Evolutionary conservation across 352 stramenopile species (phyloP), one percentile per base, ranked within the genome.

Genomic region (Phytophthora aleatoria): DNA sequence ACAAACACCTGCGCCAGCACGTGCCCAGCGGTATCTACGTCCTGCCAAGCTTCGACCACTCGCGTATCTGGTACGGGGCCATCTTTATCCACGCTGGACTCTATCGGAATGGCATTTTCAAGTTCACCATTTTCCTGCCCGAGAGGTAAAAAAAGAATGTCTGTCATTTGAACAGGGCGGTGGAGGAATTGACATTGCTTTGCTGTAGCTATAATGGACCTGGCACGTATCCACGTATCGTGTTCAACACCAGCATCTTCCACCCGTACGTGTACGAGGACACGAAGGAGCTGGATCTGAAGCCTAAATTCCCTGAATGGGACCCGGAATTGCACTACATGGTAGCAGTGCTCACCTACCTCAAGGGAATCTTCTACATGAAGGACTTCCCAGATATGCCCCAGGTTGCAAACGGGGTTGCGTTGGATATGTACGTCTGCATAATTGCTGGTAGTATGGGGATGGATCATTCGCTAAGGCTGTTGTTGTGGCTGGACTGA

Each of bases 361-460:
- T 99, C 44, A 99, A 99, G 76, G 97, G 96, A 59, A 97, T 99
- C 60, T 99, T 99, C 83, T 99, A 98, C 81, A 92, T 97, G 74
- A 98, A 98, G 69, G 91, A 97, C 54, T 98, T 98, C 57, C 69
- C 80, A 15, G 59, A 75, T 36, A 50, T 68, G 31, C 50, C 57
- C 7, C 66, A 71, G 31, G 79, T 90, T 15, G 92, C 94, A 10
- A 98, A 99, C 63, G 61, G 74, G 4, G 79, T 85, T 3, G 95
- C 96, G 1, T 80, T 97, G 30, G 74, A 91, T 31, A 81, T 98
- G 74, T 97, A 83, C 49, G 83, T 79, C 57, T 62, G 0, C 16
- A 11, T 11, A 57, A 15, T 43, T 20, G 39, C 15, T 45, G 0
- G n/a, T n/a, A 53, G 31, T 13, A 48, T 50, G 5, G 33, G 26